A percentile compares a stretch with the other conserved stretches of the same genome.
Evolutionary conservation across 2,329 filamentous ascomycete species (phyloP).

Genomic region (Meredithiella fracta): DNA sequence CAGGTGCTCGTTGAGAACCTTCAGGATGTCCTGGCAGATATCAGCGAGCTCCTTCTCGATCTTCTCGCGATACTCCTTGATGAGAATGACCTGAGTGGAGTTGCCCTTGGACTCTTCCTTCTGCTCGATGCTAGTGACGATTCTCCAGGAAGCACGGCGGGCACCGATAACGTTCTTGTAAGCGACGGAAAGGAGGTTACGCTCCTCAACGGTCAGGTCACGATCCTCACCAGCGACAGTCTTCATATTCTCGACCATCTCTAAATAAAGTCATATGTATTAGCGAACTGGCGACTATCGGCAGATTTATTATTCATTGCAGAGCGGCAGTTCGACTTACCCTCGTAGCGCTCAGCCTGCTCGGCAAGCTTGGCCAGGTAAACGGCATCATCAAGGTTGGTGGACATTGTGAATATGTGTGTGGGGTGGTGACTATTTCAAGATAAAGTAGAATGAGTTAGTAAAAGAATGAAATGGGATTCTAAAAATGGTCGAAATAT

Average conservation of each 20-base stretch:
- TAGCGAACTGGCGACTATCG: neutral
- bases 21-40: conserved; percentile 94
- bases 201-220: conserved; percentile 81
- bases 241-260: conserved; percentile 99
- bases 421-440: conserved; percentile 7
- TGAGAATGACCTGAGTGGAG: conserved; percentile 71
- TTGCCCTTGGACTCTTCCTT: conserved; percentile 99
- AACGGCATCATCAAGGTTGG: conserved; percentile 75
- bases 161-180: conserved; percentile 99
- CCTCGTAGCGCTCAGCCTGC: conserved; percentile 99
- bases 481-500: neutral
- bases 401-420: conserved; percentile 41
- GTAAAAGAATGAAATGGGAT: neutral
- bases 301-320: conserved; percentile 14
- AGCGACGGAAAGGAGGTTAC: conserved; percentile 90
- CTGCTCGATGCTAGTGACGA: conserved; percentile 96
- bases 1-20: conserved; percentile 83
- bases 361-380: conserved; percentile 99
- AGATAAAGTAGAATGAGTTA: conserved; percentile 4
- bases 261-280: conserved; percentile 31
- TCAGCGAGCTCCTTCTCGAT: conserved; percentile 92
- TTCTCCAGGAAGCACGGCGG: conserved; percentile 94
- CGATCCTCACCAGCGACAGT: conserved; percentile 76
- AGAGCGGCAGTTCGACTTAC: conserved; percentile 30
- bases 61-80: conserved; percentile 98